Conservation (phyloP, 139 green algal genomes). For the Closterium sp. region DNA sequence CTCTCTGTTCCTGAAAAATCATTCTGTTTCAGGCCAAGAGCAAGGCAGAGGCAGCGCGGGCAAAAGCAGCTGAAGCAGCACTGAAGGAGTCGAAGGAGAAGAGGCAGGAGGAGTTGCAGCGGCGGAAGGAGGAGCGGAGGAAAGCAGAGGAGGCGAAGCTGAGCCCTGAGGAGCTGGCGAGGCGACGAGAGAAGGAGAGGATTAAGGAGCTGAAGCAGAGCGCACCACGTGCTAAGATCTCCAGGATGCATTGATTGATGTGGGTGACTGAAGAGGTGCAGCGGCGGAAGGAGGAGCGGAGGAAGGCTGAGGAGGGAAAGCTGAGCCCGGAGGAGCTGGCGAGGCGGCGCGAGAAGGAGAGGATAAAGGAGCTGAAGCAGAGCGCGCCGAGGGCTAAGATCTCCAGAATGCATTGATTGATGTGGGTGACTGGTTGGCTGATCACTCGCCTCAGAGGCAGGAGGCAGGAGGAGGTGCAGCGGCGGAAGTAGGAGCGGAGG, state of each 20-base stretch:
- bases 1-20: too few relatives aligned
- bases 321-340: neutral
- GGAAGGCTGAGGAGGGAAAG: neutral
- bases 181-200: neutral
- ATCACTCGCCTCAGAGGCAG: too few relatives aligned
- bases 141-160: neutral
- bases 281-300: too few relatives aligned
- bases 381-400: neutral
- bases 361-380: neutral
- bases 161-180: neutral
- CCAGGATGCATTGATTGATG: neutral
- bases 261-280: neutral
- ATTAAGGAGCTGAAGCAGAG: neutral
- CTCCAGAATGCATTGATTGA: neutral
- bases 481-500: too few relatives aligned
- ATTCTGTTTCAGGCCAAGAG: neutral
- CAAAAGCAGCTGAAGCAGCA: neutral
- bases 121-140: neutral
- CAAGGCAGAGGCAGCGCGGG: neutral
- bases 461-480: too few relatives aligned
- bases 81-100: neutral
- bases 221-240: neutral
- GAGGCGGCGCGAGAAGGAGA: neutral
- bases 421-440: too few relatives aligned
- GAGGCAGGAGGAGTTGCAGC: neutral